Base-by-base conservation (phyloP, 805 yeast genomes). In the Hanseniaspora occidentalis region DNA sequence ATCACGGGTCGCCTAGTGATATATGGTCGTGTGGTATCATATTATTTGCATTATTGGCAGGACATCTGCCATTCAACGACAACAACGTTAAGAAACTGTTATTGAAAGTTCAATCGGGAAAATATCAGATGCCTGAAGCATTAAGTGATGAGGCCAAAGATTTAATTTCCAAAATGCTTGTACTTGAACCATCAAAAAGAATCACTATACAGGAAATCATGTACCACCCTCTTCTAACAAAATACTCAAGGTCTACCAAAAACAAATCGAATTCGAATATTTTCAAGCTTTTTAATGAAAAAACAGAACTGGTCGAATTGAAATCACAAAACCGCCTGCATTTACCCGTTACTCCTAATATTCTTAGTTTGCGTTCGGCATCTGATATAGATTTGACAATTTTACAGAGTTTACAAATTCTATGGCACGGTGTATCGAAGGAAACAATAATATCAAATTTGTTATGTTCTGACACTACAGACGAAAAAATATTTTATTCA, bases 11-110 rank as follows among this genome's bases (percentile, higher is more conserved):
- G 23, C 86, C 88, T 26, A 77, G 86, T 45, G 94, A 83, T 61
- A 80, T 83, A 31, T 83, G 94, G 94, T 80, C 89, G 5, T 82
- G 92, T 62, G 94, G 94, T 54, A 83, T 83, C 35, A 81, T 83
- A 35, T 62, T 82, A 37, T 83, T 79, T 62, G 92, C 92, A 4
- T 61, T 83, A 37, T 60, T 83, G 43, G 80, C 89, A 2, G 94
- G 94, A 3, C 77, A 83, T 62, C 63, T 83, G 45, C 94, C 94
- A 7, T 83, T 83, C 53, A 89, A 83, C 56, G 92, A 83, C 58
- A 84, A 81, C 45, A 79, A 79, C 51, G 81, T 83, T 51, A 71
- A 85, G 56, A 75, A 71, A 47, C 58, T 83, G 43, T 59, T 83
- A 40, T 54, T 80, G 43, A 83, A 82, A 58, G 94, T 83, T 21